Base-by-base conservation (phyloP, 2,329 filamentous ascomycete genomes). In the Ilyonectria robusta region DNA sequence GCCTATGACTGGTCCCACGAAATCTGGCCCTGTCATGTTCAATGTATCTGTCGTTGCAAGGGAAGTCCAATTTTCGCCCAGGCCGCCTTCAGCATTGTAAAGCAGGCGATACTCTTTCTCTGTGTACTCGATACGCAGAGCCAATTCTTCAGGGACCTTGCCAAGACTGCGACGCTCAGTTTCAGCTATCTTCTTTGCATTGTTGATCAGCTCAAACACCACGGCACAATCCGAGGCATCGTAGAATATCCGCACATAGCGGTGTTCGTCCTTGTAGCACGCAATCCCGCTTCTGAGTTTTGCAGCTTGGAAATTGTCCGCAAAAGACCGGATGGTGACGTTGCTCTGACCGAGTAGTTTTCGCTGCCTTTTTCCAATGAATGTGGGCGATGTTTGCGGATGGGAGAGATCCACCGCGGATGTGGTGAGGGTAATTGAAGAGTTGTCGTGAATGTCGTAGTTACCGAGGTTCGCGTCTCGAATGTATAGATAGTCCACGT, bases 201-300 rank as follows among this genome's bases (percentile, higher is more conserved):
- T 53, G 23, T 60, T 60, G 35, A 13, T 44, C n/a, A 53, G 15
- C 13, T 53, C 58, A 19, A 60, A 53, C 8, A 53, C 47, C 35
- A 60, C 13, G 1, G 37, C 47, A 15, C 35, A 26, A 46, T 44
- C 37, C 6, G 26, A 5, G 19, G 46, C 26, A 31, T 60, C 35
- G 37, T 53, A 60, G 3, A 60, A 60, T 42, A 60, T 53, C 19
- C 58, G 46, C 2, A 53, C 11, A 33, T 53, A 53, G n/a, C 58
- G 47, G 26, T 60, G 58, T 11, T 53, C 58, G 29, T 60, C 58
- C 23, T 60, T 60, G 58, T 60, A 60, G 11, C 37, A 60, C 2
- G 47, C 58, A 13, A 60, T 31, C 6, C 58, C 58, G 4, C 13
- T 19, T 42, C 11, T 42, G 15, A 60, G 46, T 6, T 48, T 19